Evolutionary conservation across 2,329 filamentous ascomycete species (phyloP).

Genomic region (Colletotrichum cordylinicola): DNA sequence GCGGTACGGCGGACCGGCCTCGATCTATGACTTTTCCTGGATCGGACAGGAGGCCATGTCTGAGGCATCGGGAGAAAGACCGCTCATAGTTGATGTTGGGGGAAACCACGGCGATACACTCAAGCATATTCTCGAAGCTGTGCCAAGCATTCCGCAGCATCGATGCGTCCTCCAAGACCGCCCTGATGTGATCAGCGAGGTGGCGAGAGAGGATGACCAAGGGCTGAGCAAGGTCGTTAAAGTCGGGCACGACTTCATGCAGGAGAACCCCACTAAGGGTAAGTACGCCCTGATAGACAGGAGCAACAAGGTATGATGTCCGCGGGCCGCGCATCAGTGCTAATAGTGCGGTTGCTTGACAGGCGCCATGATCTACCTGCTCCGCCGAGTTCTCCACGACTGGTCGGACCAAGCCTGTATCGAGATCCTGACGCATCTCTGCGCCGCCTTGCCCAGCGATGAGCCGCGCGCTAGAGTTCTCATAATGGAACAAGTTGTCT

Average conservation of each 20-base stretch:
- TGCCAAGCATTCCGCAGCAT: constrained; percentile 25
- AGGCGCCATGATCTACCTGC: constrained; percentile 40
- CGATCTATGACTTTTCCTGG: constrained; percentile 35
- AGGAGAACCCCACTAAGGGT: not conserved
- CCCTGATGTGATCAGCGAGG: constrained; percentile 30
- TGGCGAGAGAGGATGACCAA: constrained; percentile 10
- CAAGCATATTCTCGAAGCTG: constrained; percentile 27
- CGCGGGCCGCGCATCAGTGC: not conserved
- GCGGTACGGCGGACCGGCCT: not conserved
- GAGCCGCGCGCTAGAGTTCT: constrained; percentile 2
- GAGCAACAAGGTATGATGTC: not conserved
- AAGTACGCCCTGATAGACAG: not conserved
- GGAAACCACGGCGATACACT: constrained; percentile 30
- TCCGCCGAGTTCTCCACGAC: constrained; percentile 40
- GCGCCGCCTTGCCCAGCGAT: constrained; percentile 27
- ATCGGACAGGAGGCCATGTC: constrained; percentile 12
- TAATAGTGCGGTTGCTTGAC: not conserved
- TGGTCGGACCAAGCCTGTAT: constrained; percentile 33
- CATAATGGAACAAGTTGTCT: not conserved
- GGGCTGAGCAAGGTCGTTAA: constrained; percentile 23
- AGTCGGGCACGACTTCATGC: constrained; percentile 33
- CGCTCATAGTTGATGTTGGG: constrained; percentile 36
- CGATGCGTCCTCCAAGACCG: constrained; percentile 36
- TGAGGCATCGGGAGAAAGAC: not conserved
- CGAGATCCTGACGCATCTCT: constrained; percentile 32